Evolutionary conservation across 306 rosid species (phyloP).

Genomic region (Dryas alaskensis): DNA sequence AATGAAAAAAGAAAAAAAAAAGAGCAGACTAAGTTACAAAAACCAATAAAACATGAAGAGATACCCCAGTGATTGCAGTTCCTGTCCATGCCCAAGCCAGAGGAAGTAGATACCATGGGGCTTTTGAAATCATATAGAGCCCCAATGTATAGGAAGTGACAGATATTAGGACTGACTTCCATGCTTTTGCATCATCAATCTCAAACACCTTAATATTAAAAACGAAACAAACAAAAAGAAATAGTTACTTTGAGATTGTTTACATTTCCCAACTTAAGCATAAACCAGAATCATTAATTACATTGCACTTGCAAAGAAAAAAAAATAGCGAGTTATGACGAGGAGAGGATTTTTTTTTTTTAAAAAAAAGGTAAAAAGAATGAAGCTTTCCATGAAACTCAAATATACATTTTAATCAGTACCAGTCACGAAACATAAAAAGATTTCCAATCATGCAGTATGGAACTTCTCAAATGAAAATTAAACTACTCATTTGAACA

Average conservation of each 20-base stretch:
- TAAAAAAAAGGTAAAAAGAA: background rate
- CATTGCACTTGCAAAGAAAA: too few species aligned
- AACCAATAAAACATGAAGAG: slow-evolving; percentile 18
- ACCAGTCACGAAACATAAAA: background rate
- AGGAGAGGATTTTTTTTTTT: background rate
- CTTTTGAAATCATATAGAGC: slow-evolving; percentile 73
- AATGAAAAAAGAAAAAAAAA: background rate
- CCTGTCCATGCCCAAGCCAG: slow-evolving; percentile 99
- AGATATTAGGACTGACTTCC: slow-evolving; percentile 82
- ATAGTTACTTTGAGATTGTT: background rate
- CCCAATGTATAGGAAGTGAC: slow-evolving; percentile 82
- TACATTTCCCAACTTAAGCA: background rate
- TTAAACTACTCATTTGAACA: slow-evolving; percentile 10
- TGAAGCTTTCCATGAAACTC: background rate
- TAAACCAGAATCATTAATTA: background rate
- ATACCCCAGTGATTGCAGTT: slow-evolving; percentile 93
- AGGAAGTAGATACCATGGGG: slow-evolving; percentile 98
- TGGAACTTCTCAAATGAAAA: background rate
- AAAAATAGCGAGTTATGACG: too few species aligned
- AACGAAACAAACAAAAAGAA: slow-evolving; percentile 5
- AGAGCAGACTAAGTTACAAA: background rate
- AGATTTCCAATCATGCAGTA: background rate
- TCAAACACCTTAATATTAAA: slow-evolving; percentile 62
- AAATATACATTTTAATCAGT: too few species aligned
- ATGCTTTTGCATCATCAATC: slow-evolving; percentile 73